A percentile compares a stretch with the other conserved stretches of the same genome.
These are phyloP conservation scores for Fusarium camptoceras DNA, from an alignment of 2,329 filamentous ascomycete species.

Conservation along the genomic window DNA sequence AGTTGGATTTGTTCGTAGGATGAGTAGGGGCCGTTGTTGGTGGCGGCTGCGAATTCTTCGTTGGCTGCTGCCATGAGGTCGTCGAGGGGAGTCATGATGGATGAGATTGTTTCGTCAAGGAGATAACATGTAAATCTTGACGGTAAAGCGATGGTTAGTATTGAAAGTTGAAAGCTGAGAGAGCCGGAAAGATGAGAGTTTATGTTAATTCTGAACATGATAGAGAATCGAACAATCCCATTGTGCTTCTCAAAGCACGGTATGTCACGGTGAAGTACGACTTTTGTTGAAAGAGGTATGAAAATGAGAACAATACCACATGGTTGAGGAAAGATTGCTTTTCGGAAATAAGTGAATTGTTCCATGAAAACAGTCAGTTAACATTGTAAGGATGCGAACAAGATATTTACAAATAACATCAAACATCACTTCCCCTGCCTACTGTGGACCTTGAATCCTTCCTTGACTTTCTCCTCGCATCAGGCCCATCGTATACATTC, in stretches of 20 bases:
- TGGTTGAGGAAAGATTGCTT: no score
- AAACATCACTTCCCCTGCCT: no score
- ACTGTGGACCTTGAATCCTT: neutral
- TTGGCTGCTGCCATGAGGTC: neutral
- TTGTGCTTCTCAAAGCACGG: neutral
- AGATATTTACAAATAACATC: no score
- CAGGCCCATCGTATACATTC: neutral
- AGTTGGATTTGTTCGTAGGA: neutral
- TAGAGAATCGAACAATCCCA: neutral
- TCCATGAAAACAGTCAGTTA: no score
- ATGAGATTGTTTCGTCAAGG: no score
- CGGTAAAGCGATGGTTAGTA: no score
- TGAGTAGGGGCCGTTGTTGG: neutral
- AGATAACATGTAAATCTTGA: neutral
- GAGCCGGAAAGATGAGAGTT: accelerated
- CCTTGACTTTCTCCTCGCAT: neutral
- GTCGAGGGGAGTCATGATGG: neutral
- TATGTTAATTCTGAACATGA: neutral
- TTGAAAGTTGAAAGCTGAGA: accelerated
- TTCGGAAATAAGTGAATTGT: no score
- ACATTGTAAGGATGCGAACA: no score
- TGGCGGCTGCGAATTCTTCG: neutral
- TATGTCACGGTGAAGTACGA: no score
- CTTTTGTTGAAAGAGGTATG: no score
- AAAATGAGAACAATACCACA: no score